Conservation (phyloP, 2,329 filamentous ascomycete genomes). For the Cytospora schulzeri region DNA sequence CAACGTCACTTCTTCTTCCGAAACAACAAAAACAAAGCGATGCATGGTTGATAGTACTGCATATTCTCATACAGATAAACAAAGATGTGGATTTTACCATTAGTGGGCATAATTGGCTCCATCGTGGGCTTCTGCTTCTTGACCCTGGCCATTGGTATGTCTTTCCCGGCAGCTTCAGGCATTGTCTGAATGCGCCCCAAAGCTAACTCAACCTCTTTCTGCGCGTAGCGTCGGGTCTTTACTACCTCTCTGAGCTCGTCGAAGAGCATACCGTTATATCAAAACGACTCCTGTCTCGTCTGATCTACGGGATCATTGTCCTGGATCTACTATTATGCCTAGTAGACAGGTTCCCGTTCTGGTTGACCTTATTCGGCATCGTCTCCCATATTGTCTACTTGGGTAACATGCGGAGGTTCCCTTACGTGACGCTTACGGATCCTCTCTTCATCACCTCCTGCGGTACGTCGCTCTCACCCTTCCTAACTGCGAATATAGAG, state of each 20-base stretch:
- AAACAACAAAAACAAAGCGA: slow-evolving; percentile 7
- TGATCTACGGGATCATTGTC: slow-evolving; percentile 81
- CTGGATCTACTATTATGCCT: slow-evolving; percentile 75
- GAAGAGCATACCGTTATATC: slow-evolving; percentile 96
- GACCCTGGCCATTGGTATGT: slow-evolving; percentile 84
- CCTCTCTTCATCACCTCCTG: slow-evolving; percentile 86
- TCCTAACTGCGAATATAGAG: background rate
- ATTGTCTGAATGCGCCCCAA: background rate
- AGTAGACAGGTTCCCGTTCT: slow-evolving; percentile 83
- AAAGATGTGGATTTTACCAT: slow-evolving; percentile 91
- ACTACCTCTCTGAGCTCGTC: slow-evolving; percentile 96
- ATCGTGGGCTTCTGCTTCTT: slow-evolving; percentile 90
- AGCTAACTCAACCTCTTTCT: slow-evolving; percentile 7
- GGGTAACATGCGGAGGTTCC: slow-evolving; percentile 77
- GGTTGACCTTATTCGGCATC: slow-evolving; percentile 73
- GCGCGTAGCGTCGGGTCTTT: slow-evolving; percentile 81
- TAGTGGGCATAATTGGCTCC: slow-evolving; percentile 87
- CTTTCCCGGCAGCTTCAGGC: background rate
- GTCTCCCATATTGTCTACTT: slow-evolving; percentile 82
- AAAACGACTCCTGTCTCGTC: slow-evolving; percentile 78
- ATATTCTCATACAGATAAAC: background rate
- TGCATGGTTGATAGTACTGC: slow-evolving; percentile 2
- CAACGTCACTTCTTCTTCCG: slow-evolving; percentile 11
- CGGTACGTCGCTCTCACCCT: slow-evolving; percentile 51
- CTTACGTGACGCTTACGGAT: slow-evolving; percentile 81